Base-by-base conservation (phyloP, 352 stramenopile genomes). In the Pythium diclinum region DNA sequence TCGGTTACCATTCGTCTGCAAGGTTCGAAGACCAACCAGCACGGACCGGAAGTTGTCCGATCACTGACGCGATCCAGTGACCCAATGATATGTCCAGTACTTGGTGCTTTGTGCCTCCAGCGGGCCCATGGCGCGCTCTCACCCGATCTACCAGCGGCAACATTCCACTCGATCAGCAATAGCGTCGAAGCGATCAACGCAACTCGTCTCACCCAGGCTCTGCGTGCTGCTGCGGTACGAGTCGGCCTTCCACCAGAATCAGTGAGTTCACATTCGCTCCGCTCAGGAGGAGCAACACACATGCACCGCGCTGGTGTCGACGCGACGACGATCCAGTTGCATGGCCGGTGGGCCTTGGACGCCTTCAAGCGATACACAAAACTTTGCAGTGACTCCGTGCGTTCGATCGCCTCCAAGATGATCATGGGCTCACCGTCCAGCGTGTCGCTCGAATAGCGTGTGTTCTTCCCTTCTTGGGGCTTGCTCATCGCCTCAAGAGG, bases 321-420 rank as follows among this genome's bases (percentile, higher is more conserved):
- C 21, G 32, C 30, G 1, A 17, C 32, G 1, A 64, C 47, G 11
- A 57, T 64, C n/a, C 58, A 64, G 32, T 51, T 64, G 9, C 58
- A 64, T 8, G 58, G 58, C 10, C 3, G 58, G 21, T 64, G 58
- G 47, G 74, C 76, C 32, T 88, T 84, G 19, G 70, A 75, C 71
- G 73, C 6, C 21, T 74, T 21, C 74, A 87, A 49, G 68, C 76
- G 40, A 68, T 67, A 52, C 62, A 60, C 46, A 56, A 38, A 38
- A 33, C 52, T 47, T 1, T 57, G 21, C 19, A 49, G n/a, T 21
- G 56, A 61, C 56, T 46, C 38, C 5, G 38, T 46, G 38, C 38
- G 38, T 17, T 46, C 38, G 38, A 46, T 46, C 38, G 11, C 38
- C 16, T 3, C 38, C 38, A 46, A 10, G 3, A 46, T 46, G 38